Conservation (phyloP, 495 filamentous ascomycete genomes). For the Bacidia gigantensis region DNA sequence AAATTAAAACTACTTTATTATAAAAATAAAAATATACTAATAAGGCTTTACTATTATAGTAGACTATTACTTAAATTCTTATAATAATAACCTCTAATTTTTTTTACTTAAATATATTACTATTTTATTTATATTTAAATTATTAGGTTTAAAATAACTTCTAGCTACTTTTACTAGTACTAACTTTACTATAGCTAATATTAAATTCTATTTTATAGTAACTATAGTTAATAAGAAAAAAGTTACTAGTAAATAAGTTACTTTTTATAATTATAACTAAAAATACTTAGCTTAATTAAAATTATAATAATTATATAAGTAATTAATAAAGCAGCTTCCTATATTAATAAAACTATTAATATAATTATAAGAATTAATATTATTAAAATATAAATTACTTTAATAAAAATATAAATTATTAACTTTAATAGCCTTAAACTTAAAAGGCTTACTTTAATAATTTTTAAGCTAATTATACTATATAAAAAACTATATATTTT, state of each 20-base stretch:
- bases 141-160: too few relatives aligned
- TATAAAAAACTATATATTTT: not conserved
- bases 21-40: not conserved
- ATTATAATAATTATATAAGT: not conserved
- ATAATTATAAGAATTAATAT: not conserved
- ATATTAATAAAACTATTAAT: not conserved
- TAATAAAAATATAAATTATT: not conserved
- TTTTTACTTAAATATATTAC: too few relatives aligned
- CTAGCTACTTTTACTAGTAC: not conserved
- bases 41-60: too few relatives aligned
- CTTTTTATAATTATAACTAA: not conserved
- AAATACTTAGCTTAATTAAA: not conserved
- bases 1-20: not conserved
- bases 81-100: too few relatives aligned
- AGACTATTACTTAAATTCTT: too few relatives aligned
- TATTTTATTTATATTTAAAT: not conserved
- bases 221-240: not conserved
- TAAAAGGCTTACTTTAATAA: not conserved
- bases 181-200: not conserved
- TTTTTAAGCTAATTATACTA: conserved; percentile 1
- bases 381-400: not conserved
- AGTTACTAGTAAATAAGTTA: not conserved
- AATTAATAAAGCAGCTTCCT: too few relatives aligned
- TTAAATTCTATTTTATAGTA: not conserved
- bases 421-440: not conserved